These are phyloP conservation scores for Singerocomus inundabilis DNA, from an alignment of 1,284 basidiomycete species.

Conservation along the genomic window DNA sequence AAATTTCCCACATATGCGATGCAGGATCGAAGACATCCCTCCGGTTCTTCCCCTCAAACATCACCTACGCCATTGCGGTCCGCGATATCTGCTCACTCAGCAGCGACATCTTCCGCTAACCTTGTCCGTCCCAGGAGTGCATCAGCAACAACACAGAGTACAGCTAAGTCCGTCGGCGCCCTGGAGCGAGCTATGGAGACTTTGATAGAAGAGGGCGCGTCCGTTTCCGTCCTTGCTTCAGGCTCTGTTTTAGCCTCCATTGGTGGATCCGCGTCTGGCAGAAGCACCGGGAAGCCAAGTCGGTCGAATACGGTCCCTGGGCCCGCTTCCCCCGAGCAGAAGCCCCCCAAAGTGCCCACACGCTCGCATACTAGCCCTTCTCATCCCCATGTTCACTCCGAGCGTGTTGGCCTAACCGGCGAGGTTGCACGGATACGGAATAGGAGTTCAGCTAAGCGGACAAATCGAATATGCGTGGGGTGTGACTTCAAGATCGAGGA, in stretches of 20 bases:
- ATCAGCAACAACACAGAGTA: conserved; percentile 32
- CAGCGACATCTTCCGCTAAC: conserved; percentile 23
- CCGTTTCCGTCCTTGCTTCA: conserved; percentile 28
- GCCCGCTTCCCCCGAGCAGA: conserved; percentile 41
- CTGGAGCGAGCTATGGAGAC: conserved; percentile 51
- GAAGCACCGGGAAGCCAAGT: conserved; percentile 36
- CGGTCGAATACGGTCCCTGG: conserved; percentile 47
- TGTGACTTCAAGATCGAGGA: conserved; percentile 73
- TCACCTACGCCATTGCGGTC: conserved; percentile 29
- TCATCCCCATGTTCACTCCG: conserved; percentile 33
- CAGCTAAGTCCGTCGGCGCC: conserved; percentile 30
- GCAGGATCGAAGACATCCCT: conserved; percentile 3
- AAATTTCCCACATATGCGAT: conserved; percentile 23
- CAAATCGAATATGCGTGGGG: conserved; percentile 54
- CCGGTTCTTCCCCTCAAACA: conserved; percentile 24
- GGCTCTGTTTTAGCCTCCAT: conserved; percentile 33
- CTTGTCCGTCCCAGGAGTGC: conserved; percentile 25
- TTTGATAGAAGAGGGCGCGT: conserved; percentile 44
- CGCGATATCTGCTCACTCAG: conserved; percentile 16
- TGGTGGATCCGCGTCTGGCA: conserved; percentile 30
- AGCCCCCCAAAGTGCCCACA: conserved; percentile 51
- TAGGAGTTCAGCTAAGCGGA: conserved; percentile 18
- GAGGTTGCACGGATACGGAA: conserved; percentile 29
- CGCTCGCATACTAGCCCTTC: conserved; percentile 53
- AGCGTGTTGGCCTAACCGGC: conserved; percentile 28